A percentile compares a stretch with the other conserved stretches of the same genome.
Conservation (phyloP, 495 filamentous ascomycete genomes). For the Delitschia confertaspora region DNA sequence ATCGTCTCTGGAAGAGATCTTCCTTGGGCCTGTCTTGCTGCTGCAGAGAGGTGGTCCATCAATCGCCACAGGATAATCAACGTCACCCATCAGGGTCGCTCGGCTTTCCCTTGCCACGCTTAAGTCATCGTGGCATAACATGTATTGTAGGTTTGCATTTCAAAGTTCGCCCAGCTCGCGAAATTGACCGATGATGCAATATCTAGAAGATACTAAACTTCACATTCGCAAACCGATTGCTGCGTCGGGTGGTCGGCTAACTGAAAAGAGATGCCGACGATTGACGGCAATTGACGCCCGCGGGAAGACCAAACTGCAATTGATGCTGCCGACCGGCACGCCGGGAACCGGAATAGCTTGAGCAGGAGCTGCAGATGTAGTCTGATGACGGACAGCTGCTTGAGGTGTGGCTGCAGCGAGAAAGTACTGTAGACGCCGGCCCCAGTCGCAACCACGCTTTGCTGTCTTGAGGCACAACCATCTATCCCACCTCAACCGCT, state of each 20-base stretch:
- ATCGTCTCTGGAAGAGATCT: constrained; percentile 10
- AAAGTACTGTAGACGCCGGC: constrained; percentile 8
- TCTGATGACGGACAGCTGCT: constrained; percentile 15
- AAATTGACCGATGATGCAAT: background rate
- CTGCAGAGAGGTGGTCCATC: constrained; percentile 8
- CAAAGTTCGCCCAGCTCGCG: background rate
- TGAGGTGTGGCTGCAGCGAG: constrained; percentile 4
- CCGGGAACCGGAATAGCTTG: background rate
- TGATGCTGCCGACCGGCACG: too few relatives aligned
- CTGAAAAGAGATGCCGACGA: background rate
- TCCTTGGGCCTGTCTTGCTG: constrained; percentile 8
- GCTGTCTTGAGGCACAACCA: background rate
- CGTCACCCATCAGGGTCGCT: constrained; percentile 7
- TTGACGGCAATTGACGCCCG: background rate
- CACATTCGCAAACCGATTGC: background rate
- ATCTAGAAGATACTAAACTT: background rate
- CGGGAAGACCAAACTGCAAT: too few relatives aligned
- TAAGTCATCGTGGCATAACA: background rate
- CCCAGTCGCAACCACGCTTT: constrained; percentile 4
- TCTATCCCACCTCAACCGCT: constrained; percentile 16
- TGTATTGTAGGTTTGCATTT: constrained; percentile 3
- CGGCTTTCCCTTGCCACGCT: background rate
- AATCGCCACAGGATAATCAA: constrained; percentile 8
- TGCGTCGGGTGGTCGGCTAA: background rate
- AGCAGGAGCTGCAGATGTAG: background rate